phyloP scores from a whole-genome alignment of 2,329 filamentous ascomycete species.

The Mycocentrospora acerina region DNA sequence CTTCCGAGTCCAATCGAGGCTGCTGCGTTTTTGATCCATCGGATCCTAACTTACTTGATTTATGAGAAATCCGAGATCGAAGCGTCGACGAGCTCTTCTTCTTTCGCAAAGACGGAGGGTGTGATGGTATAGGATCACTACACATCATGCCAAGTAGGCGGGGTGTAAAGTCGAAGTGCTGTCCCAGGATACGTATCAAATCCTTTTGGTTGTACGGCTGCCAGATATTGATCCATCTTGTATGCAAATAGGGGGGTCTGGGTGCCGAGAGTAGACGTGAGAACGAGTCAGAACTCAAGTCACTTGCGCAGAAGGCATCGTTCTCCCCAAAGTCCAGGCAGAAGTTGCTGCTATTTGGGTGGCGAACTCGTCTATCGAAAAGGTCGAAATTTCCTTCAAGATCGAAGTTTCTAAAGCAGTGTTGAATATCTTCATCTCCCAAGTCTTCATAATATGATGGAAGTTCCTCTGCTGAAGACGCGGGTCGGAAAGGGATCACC shows the following conservation, averaged over 20 bases:
- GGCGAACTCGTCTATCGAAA: slow-evolving; percentile 46
- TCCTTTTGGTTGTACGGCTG: slow-evolving; percentile 62
- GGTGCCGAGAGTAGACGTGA: slow-evolving; percentile 38
- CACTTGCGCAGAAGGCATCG: slow-evolving; percentile 57
- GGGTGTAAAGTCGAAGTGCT: slow-evolving; percentile 67
- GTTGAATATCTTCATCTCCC: slow-evolving; percentile 33
- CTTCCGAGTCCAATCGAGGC: slow-evolving; percentile 30
- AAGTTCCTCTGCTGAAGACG: slow-evolving; percentile 29
- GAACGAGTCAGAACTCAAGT: slow-evolving; percentile 52
- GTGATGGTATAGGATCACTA: slow-evolving; percentile 52
- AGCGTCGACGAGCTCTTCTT: slow-evolving; percentile 38
- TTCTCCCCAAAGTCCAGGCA: slow-evolving; percentile 65
- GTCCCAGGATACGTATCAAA: slow-evolving; percentile 58
- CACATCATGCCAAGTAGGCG: slow-evolving; percentile 65
- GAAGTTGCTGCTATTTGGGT: slow-evolving; percentile 57
- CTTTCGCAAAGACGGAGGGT: slow-evolving; percentile 15
- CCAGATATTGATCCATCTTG: slow-evolving; percentile 79
- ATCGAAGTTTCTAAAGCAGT: slow-evolving; percentile 58
- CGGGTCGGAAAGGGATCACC: slow-evolving; percentile 30
- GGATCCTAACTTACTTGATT: slow-evolving; percentile 21
- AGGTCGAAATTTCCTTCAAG: slow-evolving; percentile 48
- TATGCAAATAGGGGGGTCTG: slow-evolving; percentile 53
- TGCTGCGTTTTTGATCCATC: slow-evolving; percentile 13
- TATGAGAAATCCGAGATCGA: slow-evolving; percentile 29
- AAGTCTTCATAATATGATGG: slow-evolving; percentile 40